Percentiles rank a stretch among this genome's conserved stretches.
Evolutionary conservation across 352 stramenopile species (phyloP).

Genomic region (Phytopythium litorale): DNA sequence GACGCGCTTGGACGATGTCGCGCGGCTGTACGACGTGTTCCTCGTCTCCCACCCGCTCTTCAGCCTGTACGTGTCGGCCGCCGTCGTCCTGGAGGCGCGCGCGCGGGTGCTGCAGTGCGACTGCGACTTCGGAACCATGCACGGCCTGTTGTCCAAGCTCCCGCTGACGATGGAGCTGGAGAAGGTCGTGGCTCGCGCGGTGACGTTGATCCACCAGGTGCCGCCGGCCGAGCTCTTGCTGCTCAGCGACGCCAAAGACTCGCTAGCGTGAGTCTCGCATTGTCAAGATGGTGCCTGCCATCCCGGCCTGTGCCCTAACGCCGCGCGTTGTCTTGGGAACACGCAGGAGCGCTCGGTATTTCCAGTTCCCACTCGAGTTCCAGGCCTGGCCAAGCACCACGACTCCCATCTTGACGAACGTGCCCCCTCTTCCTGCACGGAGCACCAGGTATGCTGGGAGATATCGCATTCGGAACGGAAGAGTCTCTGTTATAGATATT

Average conservation of each 20-base stretch:
- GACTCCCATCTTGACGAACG: conserved; percentile 19
- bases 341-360: conserved; percentile 23
- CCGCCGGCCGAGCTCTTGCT: conserved; percentile 33
- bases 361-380: conserved; percentile 32
- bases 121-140: conserved; percentile 74
- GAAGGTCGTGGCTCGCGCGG: conserved; percentile 43
- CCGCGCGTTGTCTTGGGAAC: not conserved
- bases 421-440: conserved; percentile 22
- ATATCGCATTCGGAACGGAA: not conserved
- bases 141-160: conserved; percentile 68
- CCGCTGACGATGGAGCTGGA: conserved; percentile 74
- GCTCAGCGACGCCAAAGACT: conserved; percentile 15
- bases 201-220: conserved; percentile 57
- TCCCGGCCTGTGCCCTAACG: not conserved
- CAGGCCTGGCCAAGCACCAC: conserved; percentile 28
- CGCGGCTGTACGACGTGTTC: conserved; percentile 92
- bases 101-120: conserved; percentile 62
- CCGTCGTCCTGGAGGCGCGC: conserved; percentile 57
- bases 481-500: not conserved
- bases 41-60: conserved; percentile 92
- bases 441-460: conserved; percentile 13
- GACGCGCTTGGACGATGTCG: conserved; percentile 78
- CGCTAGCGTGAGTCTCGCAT: conserved; percentile 17
- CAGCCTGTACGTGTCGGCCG: conserved; percentile 87
- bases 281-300: not conserved